Conservation (phyloP, 106 monocot genomes). For the Apostasia shenzhenica region DNA sequence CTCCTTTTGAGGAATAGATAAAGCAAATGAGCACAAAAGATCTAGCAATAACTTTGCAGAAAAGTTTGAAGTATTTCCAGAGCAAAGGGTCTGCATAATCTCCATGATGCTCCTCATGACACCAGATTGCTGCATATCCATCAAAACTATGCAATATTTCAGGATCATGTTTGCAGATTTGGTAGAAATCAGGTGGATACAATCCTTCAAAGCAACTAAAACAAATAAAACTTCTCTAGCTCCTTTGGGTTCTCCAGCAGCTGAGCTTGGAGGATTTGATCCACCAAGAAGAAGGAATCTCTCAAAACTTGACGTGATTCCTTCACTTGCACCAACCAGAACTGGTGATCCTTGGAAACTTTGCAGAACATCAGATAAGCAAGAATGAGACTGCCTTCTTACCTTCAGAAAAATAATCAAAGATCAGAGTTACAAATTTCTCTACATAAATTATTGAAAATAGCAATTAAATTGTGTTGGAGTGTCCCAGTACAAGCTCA, state of each 20-base stretch:
- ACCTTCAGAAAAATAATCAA: conserved; percentile 34
- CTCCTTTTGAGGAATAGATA: conserved; percentile 40
- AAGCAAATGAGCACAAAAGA: conserved; percentile 56
- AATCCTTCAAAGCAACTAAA: conserved; percentile 54
- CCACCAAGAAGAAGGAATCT: conserved; percentile 77
- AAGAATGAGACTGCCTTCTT: conserved; percentile 60
- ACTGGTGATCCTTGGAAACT: conserved; percentile 55
- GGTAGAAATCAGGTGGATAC: conserved; percentile 56
- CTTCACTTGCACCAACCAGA: conserved; percentile 62
- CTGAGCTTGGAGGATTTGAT: conserved; percentile 30
- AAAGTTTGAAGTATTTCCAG: conserved; percentile 30
- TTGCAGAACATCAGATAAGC: conserved; percentile 45
- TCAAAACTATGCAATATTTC: conserved; percentile 51
- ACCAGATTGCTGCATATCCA: conserved; percentile 51
- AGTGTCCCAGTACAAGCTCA: no score
- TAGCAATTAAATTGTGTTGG: no score
- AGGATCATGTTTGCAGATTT: conserved; percentile 44
- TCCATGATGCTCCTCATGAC: conserved; percentile 76
- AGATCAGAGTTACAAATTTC: neutral
- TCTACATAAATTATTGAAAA: no score
- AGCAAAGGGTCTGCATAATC: conserved; percentile 60
- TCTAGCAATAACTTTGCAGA: conserved; percentile 51
- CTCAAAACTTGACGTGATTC: conserved; percentile 52
- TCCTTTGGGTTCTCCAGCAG: conserved; percentile 32
- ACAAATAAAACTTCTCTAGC: conserved; percentile 66